A percentile compares a stretch with the other conserved stretches of the same genome.
Evolutionary conservation across 257 asterid species (phyloP).

Genomic region (Nicotiana obtusifolia): DNA sequence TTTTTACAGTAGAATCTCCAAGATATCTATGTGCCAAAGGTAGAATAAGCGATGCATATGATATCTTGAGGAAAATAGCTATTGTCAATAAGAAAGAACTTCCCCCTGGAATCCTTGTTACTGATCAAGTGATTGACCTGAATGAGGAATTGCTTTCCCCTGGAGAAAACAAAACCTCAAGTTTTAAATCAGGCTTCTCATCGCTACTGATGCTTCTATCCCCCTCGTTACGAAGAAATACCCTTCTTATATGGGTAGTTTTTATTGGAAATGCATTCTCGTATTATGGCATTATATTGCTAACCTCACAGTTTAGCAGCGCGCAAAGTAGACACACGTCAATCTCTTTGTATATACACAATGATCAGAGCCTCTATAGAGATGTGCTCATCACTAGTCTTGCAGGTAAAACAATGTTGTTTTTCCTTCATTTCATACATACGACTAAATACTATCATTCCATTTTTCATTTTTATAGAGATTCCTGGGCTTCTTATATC

Average conservation of each 20-base stretch:
- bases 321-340: slow-evolving; percentile 40
- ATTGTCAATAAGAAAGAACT: slow-evolving; percentile 37
- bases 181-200: slow-evolving; percentile 29
- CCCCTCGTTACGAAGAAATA: slow-evolving; percentile 33
- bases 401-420: slow-evolving; percentile 45
- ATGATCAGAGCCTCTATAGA: slow-evolving; percentile 38
- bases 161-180: slow-evolving; percentile 1
- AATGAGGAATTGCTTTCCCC: slow-evolving; percentile 30
- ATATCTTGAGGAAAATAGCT: slow-evolving; percentile 46
- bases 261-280: slow-evolving; percentile 57
- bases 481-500: slow-evolving; percentile 64
- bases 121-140: slow-evolving; percentile 22
- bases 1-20: slow-evolving; percentile 58
- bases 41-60: slow-evolving; percentile 38
- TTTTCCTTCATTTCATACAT: neutral
- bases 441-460: neutral
- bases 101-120: slow-evolving; percentile 51
- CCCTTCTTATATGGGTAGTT: slow-evolving; percentile 56
- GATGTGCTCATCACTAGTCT: slow-evolving; percentile 61
- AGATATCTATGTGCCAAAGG: slow-evolving; percentile 52
- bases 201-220: slow-evolving; percentile 41
- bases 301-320: slow-evolving; percentile 69
- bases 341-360: slow-evolving; percentile 13
- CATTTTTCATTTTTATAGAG: slow-evolving; percentile 17
- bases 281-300: slow-evolving; percentile 67